phyloP scores from a whole-genome alignment of 306 rosid species.

The Prunus padus region DNA sequence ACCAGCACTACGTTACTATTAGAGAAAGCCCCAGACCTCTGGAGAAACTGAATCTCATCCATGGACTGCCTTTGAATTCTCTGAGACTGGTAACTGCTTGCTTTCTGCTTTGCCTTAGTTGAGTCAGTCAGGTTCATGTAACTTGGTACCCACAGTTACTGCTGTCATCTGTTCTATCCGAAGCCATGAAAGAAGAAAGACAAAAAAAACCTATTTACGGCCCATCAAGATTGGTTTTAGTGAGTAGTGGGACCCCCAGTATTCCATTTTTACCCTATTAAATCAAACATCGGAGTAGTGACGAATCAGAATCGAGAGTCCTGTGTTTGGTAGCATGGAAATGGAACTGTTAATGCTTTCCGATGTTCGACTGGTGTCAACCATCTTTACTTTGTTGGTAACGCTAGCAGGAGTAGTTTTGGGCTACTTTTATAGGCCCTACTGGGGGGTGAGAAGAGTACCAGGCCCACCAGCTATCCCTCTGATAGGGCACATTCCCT shows the following conservation, averaged over 20 bases:
- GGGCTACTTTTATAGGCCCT: conserved; percentile 62
- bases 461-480: conserved; percentile 91
- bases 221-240: too few species aligned
- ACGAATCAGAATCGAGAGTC: too few species aligned
- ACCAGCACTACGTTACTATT: conserved; percentile 67
- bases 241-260: too few species aligned
- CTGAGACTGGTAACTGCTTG: conserved; percentile 33
- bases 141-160: conserved; percentile 45
- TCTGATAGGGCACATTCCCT: conserved; percentile 83
- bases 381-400: conserved; percentile 41
- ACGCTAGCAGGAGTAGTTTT: conserved; percentile 40
- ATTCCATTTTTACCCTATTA: too few species aligned
- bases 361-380: conserved; percentile 27
- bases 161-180: conserved; percentile 74
- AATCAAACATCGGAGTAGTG: too few species aligned
- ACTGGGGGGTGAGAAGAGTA: conserved; percentile 80
- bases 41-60: conserved; percentile 87
- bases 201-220: too few species aligned
- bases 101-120: conserved; percentile 69
- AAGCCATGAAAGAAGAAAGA: conserved; percentile 22
- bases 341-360: conserved; percentile 25
- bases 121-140: conserved; percentile 90
- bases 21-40: conserved; percentile 54
- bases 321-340: neutral
- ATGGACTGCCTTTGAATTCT: conserved; percentile 86